Base-by-base conservation (phyloP, 345 rosid genomes). In the Raphanus sativus region DNA sequence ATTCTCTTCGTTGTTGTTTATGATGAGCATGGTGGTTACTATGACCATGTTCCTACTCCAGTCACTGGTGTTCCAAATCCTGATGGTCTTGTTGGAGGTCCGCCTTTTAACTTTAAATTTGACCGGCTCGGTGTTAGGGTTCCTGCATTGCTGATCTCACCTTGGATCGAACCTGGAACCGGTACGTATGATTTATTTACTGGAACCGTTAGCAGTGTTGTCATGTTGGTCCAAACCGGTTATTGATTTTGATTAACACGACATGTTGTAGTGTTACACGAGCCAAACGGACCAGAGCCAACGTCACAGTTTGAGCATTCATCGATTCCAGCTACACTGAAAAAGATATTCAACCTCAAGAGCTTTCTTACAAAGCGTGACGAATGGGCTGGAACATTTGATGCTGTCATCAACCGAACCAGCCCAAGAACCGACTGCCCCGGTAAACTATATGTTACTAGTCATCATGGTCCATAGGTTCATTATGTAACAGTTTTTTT, bases 21-120 rank as follows among this genome's bases (percentile, higher is more conserved):
- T 34, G 97, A 91, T 70, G 98, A 91, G 50, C 98, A 93, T 29
- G 97, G 98, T n/a, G 98, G 97, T 8, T 91, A 87, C 77, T 93
- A 87, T 13, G 98, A 93, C 72, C 98, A 93, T 67, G 98, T 91
- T 42, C 92, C 92, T 1, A 93, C 97, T 0, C 98, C 98, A 0
- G 81, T 79, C 11, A 75, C 59, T 1, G 96, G 97, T 2, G 89
- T 93, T 17, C 98, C 98, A 0, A 93, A 84, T 67, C 98, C 96
- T 0, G 98, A 93, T 30, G 96, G 81, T 48, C 71, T 93, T 9
- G 83, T 84, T 56, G 91, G 96, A 4, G 86, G 89, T 0, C 82
- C 71, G 8, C 94, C 98, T 0, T 89, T 83, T 58, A 79, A 86
- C 45, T 93, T 91, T 73, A 84, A 85, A 80, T 93, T 93, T 36